These are phyloP conservation scores for Toxoplasma gondii DNA, from an alignment of 169 alveolate species.

Conservation along the genomic window DNA sequence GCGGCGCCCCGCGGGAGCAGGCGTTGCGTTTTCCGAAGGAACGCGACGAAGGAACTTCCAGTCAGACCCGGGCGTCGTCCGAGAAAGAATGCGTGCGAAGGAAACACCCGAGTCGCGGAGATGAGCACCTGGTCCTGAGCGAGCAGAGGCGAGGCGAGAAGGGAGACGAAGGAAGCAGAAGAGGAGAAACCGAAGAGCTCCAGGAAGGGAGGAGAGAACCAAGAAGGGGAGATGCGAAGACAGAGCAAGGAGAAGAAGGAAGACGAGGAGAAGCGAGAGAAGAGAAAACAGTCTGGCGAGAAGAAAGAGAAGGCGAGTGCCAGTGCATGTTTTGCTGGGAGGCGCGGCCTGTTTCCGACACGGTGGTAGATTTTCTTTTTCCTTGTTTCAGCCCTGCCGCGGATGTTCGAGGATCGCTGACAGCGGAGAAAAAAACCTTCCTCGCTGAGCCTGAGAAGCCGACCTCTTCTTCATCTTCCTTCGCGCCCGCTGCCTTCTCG, in stretches of 20 bases:
- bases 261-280: background rate
- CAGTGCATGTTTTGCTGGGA: background rate
- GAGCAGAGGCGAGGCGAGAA: background rate
- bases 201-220: background rate
- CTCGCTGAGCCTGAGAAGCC: background rate
- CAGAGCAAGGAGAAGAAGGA: background rate
- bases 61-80: too few relatives aligned
- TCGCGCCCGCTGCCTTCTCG: background rate
- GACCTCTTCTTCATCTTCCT: background rate
- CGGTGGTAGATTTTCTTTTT: background rate
- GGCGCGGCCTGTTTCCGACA: background rate
- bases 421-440: background rate
- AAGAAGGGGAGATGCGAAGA: background rate
- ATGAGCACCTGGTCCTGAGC: background rate
- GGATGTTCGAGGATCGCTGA: background rate
- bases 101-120: too few relatives aligned
- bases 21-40: too few relatives aligned
- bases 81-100: too few relatives aligned
- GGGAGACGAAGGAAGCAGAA: background rate
- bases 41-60: too few relatives aligned
- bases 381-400: background rate
- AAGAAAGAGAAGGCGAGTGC: background rate
- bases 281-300: background rate
- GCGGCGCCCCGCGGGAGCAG: too few relatives aligned
- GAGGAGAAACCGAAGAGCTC: background rate